Conservation (phyloP, 1,139 yeast genomes). For the Taphrina populina region DNA sequence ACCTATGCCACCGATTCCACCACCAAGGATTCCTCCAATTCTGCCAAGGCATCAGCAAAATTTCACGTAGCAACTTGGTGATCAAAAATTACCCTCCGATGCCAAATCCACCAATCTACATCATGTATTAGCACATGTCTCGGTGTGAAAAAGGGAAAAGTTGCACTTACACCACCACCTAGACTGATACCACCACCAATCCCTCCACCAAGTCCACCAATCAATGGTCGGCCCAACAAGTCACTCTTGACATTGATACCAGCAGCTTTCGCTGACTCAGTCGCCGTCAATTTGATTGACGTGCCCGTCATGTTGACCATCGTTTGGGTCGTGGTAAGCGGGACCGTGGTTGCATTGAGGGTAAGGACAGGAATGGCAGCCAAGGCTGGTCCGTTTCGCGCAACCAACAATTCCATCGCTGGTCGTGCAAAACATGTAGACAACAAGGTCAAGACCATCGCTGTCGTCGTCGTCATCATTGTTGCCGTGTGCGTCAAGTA, state of each 20-base stretch:
- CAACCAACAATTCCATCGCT: not conserved
- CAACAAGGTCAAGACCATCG: no score
- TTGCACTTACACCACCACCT: conserved; percentile 10
- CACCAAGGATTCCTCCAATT: conserved; percentile 24
- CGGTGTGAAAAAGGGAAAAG: no score
- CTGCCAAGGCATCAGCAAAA: not conserved
- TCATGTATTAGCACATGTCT: no score
- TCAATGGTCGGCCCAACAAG: conserved; percentile 14
- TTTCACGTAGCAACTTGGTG: not conserved
- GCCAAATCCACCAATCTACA: conserved; percentile 19
- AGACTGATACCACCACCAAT: conserved; percentile 12
- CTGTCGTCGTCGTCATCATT: no score
- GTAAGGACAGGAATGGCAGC: no score
- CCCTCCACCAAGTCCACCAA: conserved; percentile 7
- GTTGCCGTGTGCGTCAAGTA: no score
- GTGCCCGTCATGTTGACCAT: not conserved
- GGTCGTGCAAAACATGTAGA: not conserved
- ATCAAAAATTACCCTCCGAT: conserved; percentile 7
- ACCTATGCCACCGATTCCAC: conserved; percentile 26
- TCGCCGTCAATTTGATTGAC: not conserved
- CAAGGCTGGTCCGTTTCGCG: no score
- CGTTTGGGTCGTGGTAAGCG: not conserved
- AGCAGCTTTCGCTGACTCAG: conserved; percentile 4
- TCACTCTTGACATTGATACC: conserved; percentile 23
- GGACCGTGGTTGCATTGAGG: no score